A percentile compares a stretch with the other conserved stretches of the same genome.
Evolutionary conservation across 2,329 filamentous ascomycete genomes (phyloP).

Genomic region (Teratosphaeria epicoccoides): DNA sequence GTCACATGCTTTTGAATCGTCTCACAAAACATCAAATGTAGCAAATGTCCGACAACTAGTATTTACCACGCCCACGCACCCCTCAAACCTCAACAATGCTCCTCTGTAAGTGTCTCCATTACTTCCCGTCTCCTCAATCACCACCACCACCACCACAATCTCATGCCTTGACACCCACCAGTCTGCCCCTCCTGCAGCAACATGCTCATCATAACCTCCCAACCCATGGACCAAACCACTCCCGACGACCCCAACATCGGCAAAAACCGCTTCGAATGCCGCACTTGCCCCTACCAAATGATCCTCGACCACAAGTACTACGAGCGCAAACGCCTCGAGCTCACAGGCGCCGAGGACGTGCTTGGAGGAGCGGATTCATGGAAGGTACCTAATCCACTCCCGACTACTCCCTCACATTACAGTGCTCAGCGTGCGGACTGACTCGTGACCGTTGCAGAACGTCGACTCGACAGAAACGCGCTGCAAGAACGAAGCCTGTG

Average conservation of each 20-base stretch:
- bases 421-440: neutral
- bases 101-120: conserved; percentile 45
- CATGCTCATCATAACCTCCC: conserved; percentile 60
- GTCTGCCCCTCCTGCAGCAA: conserved; percentile 80
- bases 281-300: conserved; percentile 89
- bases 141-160: neutral
- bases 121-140: neutral
- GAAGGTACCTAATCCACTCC: conserved; percentile 36
- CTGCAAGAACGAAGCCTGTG: conserved; percentile 71
- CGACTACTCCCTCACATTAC: neutral
- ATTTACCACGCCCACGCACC: neutral
- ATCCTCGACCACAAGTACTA: conserved; percentile 68
- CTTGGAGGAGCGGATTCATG: conserved; percentile 81
- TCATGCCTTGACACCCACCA: conserved; percentile 23
- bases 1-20: no score
- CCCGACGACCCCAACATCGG: conserved; percentile 31
- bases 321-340: conserved; percentile 68
- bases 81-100: conserved; percentile 40
- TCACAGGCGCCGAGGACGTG: conserved; percentile 81
- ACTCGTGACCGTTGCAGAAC: neutral
- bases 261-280: conserved; percentile 82
- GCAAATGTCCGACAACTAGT: neutral
- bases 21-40: neutral
- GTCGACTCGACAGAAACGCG: conserved; percentile 44
- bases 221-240: conserved; percentile 26